Base-by-base conservation (phyloP, 768 basidiomycete genomes). In the Gelatoporia subvermispora region DNA sequence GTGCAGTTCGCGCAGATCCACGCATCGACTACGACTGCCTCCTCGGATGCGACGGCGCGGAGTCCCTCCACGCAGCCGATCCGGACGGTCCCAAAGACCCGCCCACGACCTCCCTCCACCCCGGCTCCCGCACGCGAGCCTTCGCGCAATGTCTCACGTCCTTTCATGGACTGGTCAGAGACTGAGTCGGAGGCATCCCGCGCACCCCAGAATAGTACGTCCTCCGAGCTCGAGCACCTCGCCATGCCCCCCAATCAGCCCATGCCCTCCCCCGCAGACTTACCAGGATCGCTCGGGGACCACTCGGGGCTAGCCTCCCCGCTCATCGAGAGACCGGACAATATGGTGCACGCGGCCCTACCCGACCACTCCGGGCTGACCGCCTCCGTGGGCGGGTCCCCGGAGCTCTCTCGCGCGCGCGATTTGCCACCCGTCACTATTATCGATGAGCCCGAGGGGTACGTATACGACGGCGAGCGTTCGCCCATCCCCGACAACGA, bases 211-310 rank as follows among this genome's bases (percentile, higher is more conserved):
- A 42, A 22, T 4, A 57, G 53, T 16, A 51, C 60, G 3, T 59
- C 62, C 3, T 60, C 59, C 20, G 62, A 64, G 34, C 57, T 64
- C 4, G 58, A 60, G 28, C 61, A 64, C 41, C 43, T 52, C n/a
- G 21, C 57, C 7, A 28, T 56, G 2, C 62, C 62, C 34, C 48
- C 45, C n/a, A n/a, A n/a, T n/a, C n/a, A n/a, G n/a, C n/a, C n/a
- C 25, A 59, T 61, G 16, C 57, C 59, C 2, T 54, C 64, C 20
- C 52, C 44, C 53, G 35, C 28, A 31, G 28, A 31, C 13, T 7
- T 13, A 5, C 28, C 28, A 5, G 28, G 13, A 5, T 7, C 13
- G 13, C 28, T 43, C 48, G 10, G 48, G 39, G 28, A 39, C 45
- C 22, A 41, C 43, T 3, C n/a, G 4, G 43, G 43, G 8, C 43